Evolutionary conservation across 495 filamentous ascomycete species (phyloP).

Genomic region (Monascus purpureus): DNA sequence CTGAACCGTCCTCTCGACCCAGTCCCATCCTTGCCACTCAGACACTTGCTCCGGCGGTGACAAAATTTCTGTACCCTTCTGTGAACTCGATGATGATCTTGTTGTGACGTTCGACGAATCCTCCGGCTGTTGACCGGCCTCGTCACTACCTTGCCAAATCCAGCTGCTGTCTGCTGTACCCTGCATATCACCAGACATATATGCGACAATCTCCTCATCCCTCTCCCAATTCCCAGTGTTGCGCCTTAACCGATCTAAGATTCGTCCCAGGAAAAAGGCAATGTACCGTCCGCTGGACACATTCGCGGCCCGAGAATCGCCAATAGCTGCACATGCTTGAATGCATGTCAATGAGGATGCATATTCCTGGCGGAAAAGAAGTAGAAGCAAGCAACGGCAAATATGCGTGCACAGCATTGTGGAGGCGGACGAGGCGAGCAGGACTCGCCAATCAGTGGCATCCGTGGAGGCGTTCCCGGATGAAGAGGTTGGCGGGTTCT

Average conservation of each 20-base stretch:
- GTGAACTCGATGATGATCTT: constrained; percentile 3
- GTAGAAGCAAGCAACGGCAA: constrained; percentile 76
- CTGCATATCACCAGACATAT: constrained; percentile 83
- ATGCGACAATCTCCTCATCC: constrained; percentile 85
- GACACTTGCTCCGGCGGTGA: constrained; percentile 6
- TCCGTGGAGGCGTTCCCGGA: constrained; percentile 6
- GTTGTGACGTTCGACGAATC: constrained; percentile 6
- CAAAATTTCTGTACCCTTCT: constrained; percentile 1
- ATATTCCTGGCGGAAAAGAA: constrained; percentile 61
- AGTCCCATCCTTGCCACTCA: constrained; percentile 41
- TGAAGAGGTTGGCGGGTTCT: constrained; percentile 9
- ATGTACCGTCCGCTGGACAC: constrained; percentile 69
- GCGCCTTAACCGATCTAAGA: constrained; percentile 44
- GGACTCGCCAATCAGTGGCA: constrained; percentile 30
- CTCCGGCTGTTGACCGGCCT: constrained; percentile 28
- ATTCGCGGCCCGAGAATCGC: constrained; percentile 55
- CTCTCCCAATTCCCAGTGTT: constrained; percentile 41
- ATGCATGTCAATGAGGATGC: constrained; percentile 58
- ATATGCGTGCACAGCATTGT: constrained; percentile 71
- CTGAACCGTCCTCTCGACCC: constrained; percentile 35
- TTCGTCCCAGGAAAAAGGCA: constrained; percentile 61
- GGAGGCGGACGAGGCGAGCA: constrained; percentile 40
- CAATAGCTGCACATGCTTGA: constrained; percentile 53
- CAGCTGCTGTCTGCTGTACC: constrained; percentile 65
- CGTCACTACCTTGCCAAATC: constrained; percentile 73